Base-by-base conservation (phyloP, 176 grass and related monocot species). In the Avena atlantica region DNA sequence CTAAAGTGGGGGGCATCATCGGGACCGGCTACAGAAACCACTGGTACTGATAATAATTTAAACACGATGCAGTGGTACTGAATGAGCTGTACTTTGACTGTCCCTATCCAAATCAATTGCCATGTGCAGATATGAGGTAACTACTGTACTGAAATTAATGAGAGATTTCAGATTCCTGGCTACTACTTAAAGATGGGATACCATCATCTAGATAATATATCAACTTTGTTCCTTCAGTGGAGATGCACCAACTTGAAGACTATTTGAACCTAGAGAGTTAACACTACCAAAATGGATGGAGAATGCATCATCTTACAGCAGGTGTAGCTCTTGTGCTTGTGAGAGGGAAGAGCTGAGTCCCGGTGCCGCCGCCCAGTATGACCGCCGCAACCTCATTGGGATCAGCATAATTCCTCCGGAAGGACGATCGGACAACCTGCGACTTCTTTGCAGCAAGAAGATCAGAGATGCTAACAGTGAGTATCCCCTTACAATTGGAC, bases 321-420 rank as follows among this genome's bases (percentile, higher is more conserved):
- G 97, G 97, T 14, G 97, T 99, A 31, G 94, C 97, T 57, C 97
- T 96, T 68, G 94, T 96, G 84, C 92, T 93, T 53, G 94, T 99
- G 77, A 98, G 97, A 50, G 97, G 97, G 51, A 98, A 92, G 37
- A 98, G 93, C 80, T 91, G 89, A 14, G 81, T 88, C 44, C 97
- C 97, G 2, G 90, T 85, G 55, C 94, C 97, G 29, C 97, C 97
- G n/a, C 97, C 92, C 29, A 98, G 51, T 73, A 98, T 98, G 75
- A 98, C 91, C 8, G 92, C 90, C 0, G 93, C 96, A 21, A 95
- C 93, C 84, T 89, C 74, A 37, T 96, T 98, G 6, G 96, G 97
- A 60, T 98, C 90, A 1, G 94, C 97, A 17, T 80, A 91, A 14
- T 88, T 83, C n/a, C 83, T 91, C 20, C 92, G 53, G 25, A 96